Evolutionary conservation across 139 green algal species (phyloP), one percentile per base, ranked within the genome.

Genomic region (Volvox africanus): DNA sequence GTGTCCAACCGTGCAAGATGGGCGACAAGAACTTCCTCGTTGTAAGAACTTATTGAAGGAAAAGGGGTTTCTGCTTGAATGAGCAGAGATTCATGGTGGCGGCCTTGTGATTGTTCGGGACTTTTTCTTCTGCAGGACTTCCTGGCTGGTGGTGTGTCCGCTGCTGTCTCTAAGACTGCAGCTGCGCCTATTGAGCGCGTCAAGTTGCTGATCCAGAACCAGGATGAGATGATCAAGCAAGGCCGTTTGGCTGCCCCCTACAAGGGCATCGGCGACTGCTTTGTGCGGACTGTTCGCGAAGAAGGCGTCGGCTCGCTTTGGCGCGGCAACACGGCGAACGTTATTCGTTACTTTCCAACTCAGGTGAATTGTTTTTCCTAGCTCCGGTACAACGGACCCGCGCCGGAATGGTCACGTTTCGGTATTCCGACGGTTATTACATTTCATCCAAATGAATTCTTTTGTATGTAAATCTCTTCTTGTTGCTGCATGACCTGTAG

Each of bases 281-380:
- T 99, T 93, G 91, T 86, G 32, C 97, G 97, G 75, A 97, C 99
- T 76, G 86, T 95, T 44, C 84, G 90, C 6, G 98, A 99, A 91
- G 96, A 98, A 94, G 98, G 98, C 84, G 88, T 99, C 26, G 93
- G 80, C n/a, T 97, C 97, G 55, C 98, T 99, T 93, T 99, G 98
- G 98, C 95, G 98, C 71, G 98, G 98, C 37, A 99, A 99, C 97
- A 94, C 96, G 87, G 98, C 98, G 88, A 99, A 99, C 91, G 97
- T 99, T 28, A 95, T 99, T 67, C 95, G 97, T 24, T 99, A 99
- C 96, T 99, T 95, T 97, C 98, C 94, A 73, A 98, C 96, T 35
- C 96, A 97, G 90, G 92, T 91, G 28, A 71, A 32, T 22, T 30
- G 80, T 12, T 36, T 18, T 75, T 82, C 80, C 37, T n/a, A 26